A percentile compares a stretch with the other conserved stretches of the same genome.
These are phyloP conservation scores for Thoreauomyces humboldtii DNA, from an alignment of 192 early-diverging fungal species.

Conservation along the genomic window DNA sequence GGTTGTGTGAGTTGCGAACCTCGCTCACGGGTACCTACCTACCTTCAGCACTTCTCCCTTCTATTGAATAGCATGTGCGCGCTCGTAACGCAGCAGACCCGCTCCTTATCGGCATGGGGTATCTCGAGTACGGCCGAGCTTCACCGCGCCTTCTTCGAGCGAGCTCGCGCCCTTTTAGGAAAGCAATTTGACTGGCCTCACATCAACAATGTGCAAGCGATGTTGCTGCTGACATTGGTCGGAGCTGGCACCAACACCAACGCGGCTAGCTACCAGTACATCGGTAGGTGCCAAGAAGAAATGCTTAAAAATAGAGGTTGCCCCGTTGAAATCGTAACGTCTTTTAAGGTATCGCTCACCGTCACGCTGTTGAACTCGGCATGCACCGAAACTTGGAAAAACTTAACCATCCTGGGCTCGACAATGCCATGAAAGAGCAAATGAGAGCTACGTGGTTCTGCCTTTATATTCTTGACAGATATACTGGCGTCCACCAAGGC, in stretches of 20 bases:
- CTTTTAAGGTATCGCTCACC: slow-evolving; percentile 42
- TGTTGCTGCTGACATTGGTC: slow-evolving; percentile 41
- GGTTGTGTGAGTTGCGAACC: no score
- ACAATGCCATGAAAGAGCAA: slow-evolving; percentile 37
- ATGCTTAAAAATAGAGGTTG: slow-evolving; percentile 2
- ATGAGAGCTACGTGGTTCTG: slow-evolving; percentile 51
- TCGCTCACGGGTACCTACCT: no score
- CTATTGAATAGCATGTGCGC: slow-evolving; percentile 52
- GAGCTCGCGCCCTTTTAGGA: slow-evolving; percentile 41
- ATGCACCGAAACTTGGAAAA: slow-evolving; percentile 52
- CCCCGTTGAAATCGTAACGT: background rate
- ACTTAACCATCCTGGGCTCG: slow-evolving; percentile 37
- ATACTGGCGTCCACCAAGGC: slow-evolving; percentile 44
- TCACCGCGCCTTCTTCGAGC: slow-evolving; percentile 45
- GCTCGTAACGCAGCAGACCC: slow-evolving; percentile 44
- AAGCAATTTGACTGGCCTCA: slow-evolving; percentile 51
- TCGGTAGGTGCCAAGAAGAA: slow-evolving; percentile 30
- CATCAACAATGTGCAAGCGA: slow-evolving; percentile 48
- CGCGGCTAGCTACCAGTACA: slow-evolving; percentile 46
- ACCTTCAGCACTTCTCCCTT: slow-evolving; percentile 41
- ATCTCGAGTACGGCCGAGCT: slow-evolving; percentile 34
- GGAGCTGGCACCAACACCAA: slow-evolving; percentile 46
- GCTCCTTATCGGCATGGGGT: slow-evolving; percentile 36
- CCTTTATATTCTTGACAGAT: slow-evolving; percentile 48
- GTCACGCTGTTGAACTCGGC: slow-evolving; percentile 48